Conservation (phyloP, 371 early-diverging fungal genomes). For the Pancytospora epiphaga region DNA sequence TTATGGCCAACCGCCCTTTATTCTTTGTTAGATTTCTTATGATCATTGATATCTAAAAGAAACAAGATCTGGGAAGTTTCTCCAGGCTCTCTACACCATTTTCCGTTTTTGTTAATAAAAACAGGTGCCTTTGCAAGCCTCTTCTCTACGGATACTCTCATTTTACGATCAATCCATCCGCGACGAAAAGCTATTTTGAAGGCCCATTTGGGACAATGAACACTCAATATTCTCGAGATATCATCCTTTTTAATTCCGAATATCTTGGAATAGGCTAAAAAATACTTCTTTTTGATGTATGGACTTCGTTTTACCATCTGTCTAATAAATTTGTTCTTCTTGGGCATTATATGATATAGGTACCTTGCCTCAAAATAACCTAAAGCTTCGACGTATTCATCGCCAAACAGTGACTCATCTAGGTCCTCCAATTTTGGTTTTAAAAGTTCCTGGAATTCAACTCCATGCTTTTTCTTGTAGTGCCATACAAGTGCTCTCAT, state of each 20-base stretch:
- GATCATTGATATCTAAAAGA: too few relatives aligned
- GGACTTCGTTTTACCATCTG: constrained; percentile 16
- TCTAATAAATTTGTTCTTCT: constrained; percentile 1
- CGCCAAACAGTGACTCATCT: background rate
- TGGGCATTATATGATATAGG: constrained; percentile 2
- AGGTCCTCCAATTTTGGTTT: too few relatives aligned
- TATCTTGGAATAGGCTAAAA: constrained; percentile 2
- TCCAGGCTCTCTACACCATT: too few relatives aligned
- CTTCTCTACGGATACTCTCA: background rate
- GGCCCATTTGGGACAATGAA: background rate
- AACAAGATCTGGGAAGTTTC: too few relatives aligned
- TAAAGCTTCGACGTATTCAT: constrained; percentile 3
- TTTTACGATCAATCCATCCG: constrained; percentile 8
- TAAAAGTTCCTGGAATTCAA: background rate
- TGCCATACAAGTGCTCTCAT: background rate
- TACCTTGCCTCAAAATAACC: background rate
- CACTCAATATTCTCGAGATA: background rate
- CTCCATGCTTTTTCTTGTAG: background rate
- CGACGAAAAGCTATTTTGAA: constrained; percentile 4
- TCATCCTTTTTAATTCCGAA: constrained; percentile 4
- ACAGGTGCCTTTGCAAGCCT: background rate
- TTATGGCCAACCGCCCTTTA: too few relatives aligned
- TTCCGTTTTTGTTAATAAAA: background rate
- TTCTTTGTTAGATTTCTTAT: too few relatives aligned
- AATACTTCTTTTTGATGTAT: constrained; percentile 6